Base-by-base conservation (phyloP, 371 early-diverging fungal genomes). In the Thermomucor indicae-seudaticae region DNA sequence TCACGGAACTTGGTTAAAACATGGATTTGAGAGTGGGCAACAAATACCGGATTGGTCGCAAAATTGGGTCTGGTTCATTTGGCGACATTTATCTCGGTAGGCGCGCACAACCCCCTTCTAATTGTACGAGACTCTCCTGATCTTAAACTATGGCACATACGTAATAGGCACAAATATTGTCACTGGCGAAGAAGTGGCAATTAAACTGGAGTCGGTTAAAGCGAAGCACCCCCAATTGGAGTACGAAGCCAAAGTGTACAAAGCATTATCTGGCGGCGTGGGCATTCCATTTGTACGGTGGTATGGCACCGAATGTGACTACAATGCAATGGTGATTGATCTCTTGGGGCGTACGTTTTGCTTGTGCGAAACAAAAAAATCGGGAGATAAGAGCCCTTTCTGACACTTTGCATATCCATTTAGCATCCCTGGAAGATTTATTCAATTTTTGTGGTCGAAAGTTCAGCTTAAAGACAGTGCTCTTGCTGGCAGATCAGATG, bases 11-110 rank as follows among this genome's bases (percentile, higher is more conserved):
- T n/a, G n/a, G n/a, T n/a, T n/a, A n/a, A n/a, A n/a, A n/a, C n/a
- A n/a, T n/a, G 61, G 67, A 72, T 49, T 58, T 64, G 46, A 51
- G 70, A 39, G 59, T 70, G 59, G 96, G 92, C 56, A 88, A 89
- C 77, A 95, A 93, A 69, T 97, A 92, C 77, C 79, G 89, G 58
- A 71, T 99, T 44, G 93, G 95, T 47, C 81, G 92, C 57, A 98
- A 97, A 81, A 95, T 99, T 73, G 98, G 98, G 47, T 86, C 93
- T 40, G 99, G 99, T 53, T 92, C 95, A 34, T 99, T 99, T 86
- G 99, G 99, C 46, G 98, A 98, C 67, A 97, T 99, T 64, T 98
- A 93, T 72, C 79, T 96, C 43, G 95, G 93, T 88, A 77, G 50
- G 31, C 43, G n/a, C n/a, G n/a, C n/a, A n/a, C n/a, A n/a, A n/a